phyloP scores from a whole-genome alignment of 2,329 filamentous ascomycete species.

The Nigrospora osmanthi region DNA sequence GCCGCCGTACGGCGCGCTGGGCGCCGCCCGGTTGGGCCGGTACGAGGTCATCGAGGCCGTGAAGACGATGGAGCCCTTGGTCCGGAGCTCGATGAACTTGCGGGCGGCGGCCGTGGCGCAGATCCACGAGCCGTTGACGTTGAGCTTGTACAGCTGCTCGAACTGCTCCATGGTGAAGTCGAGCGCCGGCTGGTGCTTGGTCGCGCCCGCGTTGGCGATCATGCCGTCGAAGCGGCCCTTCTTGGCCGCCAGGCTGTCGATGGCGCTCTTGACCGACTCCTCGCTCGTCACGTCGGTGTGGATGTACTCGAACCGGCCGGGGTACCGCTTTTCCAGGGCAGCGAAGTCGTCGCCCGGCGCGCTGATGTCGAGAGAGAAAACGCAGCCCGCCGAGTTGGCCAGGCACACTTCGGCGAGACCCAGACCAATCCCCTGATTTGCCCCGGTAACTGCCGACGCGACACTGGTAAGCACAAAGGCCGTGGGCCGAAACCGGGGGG shows the following conservation, averaged over 20 bases:
- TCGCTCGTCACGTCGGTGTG: constrained; percentile 37
- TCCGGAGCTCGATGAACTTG: constrained; percentile 26
- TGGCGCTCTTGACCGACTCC: constrained; percentile 27
- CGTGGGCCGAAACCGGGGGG: too few relatives aligned
- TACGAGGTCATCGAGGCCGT: constrained; percentile 40
- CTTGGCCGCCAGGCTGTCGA: constrained; percentile 29
- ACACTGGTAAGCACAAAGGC: background rate
- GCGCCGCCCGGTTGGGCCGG: constrained; percentile 39
- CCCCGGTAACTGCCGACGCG: constrained; percentile 25
- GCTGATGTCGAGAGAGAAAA: constrained; percentile 32
- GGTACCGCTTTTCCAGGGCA: constrained; percentile 28
- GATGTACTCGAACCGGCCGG: constrained; percentile 33
- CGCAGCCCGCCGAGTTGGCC: constrained; percentile 29
- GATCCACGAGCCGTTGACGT: constrained; percentile 36
- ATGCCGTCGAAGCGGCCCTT: constrained; percentile 33
- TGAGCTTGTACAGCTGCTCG: constrained; percentile 34
- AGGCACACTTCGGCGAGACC: constrained; percentile 38
- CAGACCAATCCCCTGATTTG: constrained; percentile 36
- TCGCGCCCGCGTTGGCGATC: constrained; percentile 31
- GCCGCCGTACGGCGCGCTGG: constrained; percentile 38
- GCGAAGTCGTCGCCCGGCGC: constrained; percentile 27
- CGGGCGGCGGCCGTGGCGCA: constrained; percentile 36
- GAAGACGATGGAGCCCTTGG: constrained; percentile 31
- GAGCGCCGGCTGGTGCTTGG: constrained; percentile 37
- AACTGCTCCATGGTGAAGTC: constrained; percentile 30